Conservation (phyloP, 1,284 basidiomycete species). For the Sporisorium scitamineum region DNA sequence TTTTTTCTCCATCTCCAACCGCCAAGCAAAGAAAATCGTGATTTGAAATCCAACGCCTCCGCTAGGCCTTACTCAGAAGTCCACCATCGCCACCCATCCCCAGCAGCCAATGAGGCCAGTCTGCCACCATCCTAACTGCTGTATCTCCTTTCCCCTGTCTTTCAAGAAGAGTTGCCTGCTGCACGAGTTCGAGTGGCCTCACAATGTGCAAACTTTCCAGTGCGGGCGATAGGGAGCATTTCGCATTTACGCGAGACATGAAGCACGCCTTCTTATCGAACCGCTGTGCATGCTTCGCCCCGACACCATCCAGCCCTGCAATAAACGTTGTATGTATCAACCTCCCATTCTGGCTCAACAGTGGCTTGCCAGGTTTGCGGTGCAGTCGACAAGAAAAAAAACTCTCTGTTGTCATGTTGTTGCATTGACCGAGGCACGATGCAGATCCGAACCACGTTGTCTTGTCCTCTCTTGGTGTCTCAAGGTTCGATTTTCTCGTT, state of each 20-base stretch:
- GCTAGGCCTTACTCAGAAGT: too few relatives aligned
- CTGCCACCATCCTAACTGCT: too few relatives aligned
- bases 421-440: not conserved
- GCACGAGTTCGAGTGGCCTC: too few relatives aligned
- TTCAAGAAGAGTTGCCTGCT: too few relatives aligned
- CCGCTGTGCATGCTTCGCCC: not conserved
- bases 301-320: not conserved
- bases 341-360: too few relatives aligned
- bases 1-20: not conserved
- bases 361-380: not conserved
- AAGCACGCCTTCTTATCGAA: not conserved
- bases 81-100: too few relatives aligned
- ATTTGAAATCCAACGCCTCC: not conserved
- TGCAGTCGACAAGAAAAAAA: not conserved
- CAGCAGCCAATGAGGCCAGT: too few relatives aligned
- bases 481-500: not conserved
- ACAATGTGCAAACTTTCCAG: too few relatives aligned
- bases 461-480: not conserved
- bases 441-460: conserved; percentile 13
- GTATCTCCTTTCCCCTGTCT: too few relatives aligned
- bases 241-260: not conserved
- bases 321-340: too few relatives aligned
- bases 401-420: conserved; percentile 2
- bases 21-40: too few relatives aligned
- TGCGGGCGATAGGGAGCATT: too few relatives aligned